These are phyloP conservation scores for Penicillium glabrum DNA, from an alignment of 2,329 filamentous ascomycete genomes.

Conservation along the genomic window DNA sequence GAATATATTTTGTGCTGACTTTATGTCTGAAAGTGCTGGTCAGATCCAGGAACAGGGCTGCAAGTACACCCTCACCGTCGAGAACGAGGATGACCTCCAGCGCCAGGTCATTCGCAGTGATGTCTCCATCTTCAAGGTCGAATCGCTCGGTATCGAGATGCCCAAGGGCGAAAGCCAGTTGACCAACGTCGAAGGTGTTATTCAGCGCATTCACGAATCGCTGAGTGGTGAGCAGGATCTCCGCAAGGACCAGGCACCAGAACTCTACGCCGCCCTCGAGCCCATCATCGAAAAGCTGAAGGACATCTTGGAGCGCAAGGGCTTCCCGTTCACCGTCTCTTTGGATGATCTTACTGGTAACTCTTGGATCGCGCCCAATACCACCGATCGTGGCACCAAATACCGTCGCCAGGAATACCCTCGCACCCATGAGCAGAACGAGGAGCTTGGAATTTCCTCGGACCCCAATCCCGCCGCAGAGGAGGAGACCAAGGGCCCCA, in stretches of 20 bases:
- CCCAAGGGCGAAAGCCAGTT: constrained; percentile 87
- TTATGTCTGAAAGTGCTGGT: constrained; percentile 57
- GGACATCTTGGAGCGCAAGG: constrained; percentile 73
- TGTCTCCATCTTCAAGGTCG: constrained; percentile 78
- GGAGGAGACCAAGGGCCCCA: constrained; percentile 23
- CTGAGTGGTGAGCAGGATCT: constrained; percentile 79
- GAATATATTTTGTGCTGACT: constrained; percentile 32
- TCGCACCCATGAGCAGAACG: constrained; percentile 83
- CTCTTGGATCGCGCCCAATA: constrained; percentile 90
- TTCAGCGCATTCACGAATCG: constrained; percentile 76
- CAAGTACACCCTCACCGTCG: constrained; percentile 79
- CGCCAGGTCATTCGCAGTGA: constrained; percentile 93
- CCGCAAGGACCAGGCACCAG: constrained; percentile 74
- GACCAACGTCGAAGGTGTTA: constrained; percentile 87
- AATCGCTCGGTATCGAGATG: constrained; percentile 90
- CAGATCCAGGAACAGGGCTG: constrained; percentile 86
- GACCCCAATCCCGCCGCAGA: constrained; percentile 31
- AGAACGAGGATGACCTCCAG: constrained; percentile 70
- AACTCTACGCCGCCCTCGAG: constrained; percentile 75
- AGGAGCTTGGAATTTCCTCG: constrained; percentile 70
- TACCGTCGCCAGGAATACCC: constrained; percentile 84
- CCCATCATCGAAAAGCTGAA: constrained; percentile 71
- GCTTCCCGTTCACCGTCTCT: constrained; percentile 83
- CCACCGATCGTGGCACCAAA: constrained; percentile 74
- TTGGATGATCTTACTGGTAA: constrained; percentile 93